A percentile compares a stretch with the other conserved stretches of the same genome.
Evolutionary conservation across 2,329 filamentous ascomycete species (phyloP).

Genomic region (Emericellopsis atlantica): DNA sequence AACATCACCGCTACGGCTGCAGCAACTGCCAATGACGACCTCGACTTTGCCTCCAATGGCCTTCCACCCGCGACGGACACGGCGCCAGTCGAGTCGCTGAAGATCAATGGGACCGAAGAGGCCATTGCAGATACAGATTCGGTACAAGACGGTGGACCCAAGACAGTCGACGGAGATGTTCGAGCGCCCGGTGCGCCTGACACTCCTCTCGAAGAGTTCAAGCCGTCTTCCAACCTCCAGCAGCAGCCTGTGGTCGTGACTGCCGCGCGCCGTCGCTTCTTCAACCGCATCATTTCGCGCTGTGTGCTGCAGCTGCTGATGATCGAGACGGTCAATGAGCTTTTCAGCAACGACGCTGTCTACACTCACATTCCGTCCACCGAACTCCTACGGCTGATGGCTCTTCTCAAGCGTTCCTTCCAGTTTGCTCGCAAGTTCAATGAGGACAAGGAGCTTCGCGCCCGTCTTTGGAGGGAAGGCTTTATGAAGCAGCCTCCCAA

Average conservation of each 20-base stretch:
- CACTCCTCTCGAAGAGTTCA: conserved; percentile 67
- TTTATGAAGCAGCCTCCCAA: conserved; percentile 99
- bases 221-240: conserved; percentile 61
- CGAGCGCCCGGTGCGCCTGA: conserved; percentile 3
- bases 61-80: conserved; percentile 27
- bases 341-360: conserved; percentile 94
- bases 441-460: conserved; percentile 88
- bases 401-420: conserved; percentile 87
- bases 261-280: conserved; percentile 83
- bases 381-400: conserved; percentile 87
- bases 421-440: conserved; percentile 97
- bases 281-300: conserved; percentile 98
- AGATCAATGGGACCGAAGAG: conserved; percentile 44
- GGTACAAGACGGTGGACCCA: conserved; percentile 3
- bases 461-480: conserved; percentile 88
- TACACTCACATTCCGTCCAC: conserved; percentile 85
- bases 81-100: conserved; percentile 32
- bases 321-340: conserved; percentile 98
- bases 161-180: no score
- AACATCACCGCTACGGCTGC: conserved; percentile 41
- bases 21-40: conserved; percentile 38
- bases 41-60: conserved; percentile 26
- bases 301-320: conserved; percentile 96
- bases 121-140: conserved; percentile 17
- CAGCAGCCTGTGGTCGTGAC: conserved; percentile 89